Evolutionary conservation across 805 yeast species (phyloP).

Genomic region (Cyberlindnera mrakii): DNA sequence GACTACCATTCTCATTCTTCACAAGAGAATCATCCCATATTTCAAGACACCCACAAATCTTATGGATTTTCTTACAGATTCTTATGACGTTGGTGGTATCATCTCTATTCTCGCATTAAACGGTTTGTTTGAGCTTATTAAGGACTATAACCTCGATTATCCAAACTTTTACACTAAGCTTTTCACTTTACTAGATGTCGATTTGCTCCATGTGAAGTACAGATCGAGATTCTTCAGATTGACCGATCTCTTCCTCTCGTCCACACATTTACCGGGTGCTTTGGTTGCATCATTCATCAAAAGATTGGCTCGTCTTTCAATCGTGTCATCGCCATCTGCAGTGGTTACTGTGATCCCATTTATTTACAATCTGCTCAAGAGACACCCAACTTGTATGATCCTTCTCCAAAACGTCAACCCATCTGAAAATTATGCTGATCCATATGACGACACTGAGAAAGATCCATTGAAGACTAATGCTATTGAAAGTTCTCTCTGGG

Average conservation of each 20-base stretch:
- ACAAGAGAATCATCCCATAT: conserved; percentile 78
- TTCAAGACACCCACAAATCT: conserved; percentile 72
- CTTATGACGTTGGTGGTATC: conserved; percentile 59
- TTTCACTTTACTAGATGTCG: conserved; percentile 72
- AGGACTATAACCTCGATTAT: conserved; percentile 75
- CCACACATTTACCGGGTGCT: conserved; percentile 80
- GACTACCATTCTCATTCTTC: conserved; percentile 61
- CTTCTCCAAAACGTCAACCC: conserved; percentile 52
- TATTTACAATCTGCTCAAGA: conserved; percentile 78
- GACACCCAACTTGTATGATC: conserved; percentile 92
- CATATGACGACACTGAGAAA: conserved; percentile 53
- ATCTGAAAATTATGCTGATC: conserved; percentile 43
- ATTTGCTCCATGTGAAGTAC: conserved; percentile 69
- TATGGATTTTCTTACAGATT: conserved; percentile 92
- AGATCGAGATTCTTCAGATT: conserved; percentile 85
- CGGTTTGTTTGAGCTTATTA: conserved; percentile 83
- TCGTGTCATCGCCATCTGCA: conserved; percentile 83
- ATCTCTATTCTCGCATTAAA: conserved; percentile 76
- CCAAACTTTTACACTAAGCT: conserved; percentile 84
- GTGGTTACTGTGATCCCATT: conserved; percentile 86
- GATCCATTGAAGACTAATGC: conserved; percentile 83
- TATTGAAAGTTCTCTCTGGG: conserved; percentile 87
- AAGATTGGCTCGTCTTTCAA: conserved; percentile 64
- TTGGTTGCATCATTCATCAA: conserved; percentile 88
- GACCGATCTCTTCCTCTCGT: conserved; percentile 76